Conservation (phyloP, 2,329 filamentous ascomycete species). For the Pseudopithomyces chartarum region DNA sequence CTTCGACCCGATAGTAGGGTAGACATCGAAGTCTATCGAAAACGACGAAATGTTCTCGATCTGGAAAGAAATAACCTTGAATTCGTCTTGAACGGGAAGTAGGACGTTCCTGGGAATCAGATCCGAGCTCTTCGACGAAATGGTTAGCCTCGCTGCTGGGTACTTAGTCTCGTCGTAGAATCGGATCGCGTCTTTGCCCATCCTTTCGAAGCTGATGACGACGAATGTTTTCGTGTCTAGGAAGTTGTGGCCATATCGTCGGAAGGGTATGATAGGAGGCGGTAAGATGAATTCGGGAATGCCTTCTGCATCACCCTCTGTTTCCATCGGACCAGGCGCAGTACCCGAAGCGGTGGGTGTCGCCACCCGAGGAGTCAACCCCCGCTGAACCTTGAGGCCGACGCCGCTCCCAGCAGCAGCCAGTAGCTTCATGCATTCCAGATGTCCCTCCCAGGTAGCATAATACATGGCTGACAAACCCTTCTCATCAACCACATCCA, state of each 20-base stretch:
- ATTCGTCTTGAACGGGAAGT: conserved; percentile 94
- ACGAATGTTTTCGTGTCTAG: conserved; percentile 96
- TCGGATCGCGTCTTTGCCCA: conserved; percentile 74
- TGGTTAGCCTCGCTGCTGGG: conserved; percentile 89
- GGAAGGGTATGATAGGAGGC: conserved; percentile 91
- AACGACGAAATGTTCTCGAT: conserved; percentile 93
- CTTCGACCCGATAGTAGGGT: conserved; percentile 95
- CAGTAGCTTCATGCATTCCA: conserved; percentile 91
- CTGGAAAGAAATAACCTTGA: conserved; percentile 91
- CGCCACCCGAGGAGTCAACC: conserved; percentile 49
- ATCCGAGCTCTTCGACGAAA: conserved; percentile 94
- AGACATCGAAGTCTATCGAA: conserved; percentile 95
- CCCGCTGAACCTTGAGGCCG: conserved; percentile 38
- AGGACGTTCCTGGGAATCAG: conserved; percentile 96
- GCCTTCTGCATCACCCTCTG: conserved; percentile 78
- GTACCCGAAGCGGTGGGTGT: conserved; percentile 42
- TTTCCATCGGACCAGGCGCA: conserved; percentile 51
- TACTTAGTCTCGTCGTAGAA: conserved; percentile 99
- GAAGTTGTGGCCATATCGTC: conserved; percentile 97
- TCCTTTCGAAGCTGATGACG: conserved; percentile 84
- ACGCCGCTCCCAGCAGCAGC: conserved; percentile 56
- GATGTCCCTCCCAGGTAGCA: conserved; percentile 94
- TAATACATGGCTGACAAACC: conserved; percentile 95
- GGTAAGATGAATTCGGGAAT: conserved; percentile 92
- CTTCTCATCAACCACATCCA: conserved; percentile 87